Conservation (phyloP, 108 stramenopile genomes). For the Licmophora abbreviata region DNA sequence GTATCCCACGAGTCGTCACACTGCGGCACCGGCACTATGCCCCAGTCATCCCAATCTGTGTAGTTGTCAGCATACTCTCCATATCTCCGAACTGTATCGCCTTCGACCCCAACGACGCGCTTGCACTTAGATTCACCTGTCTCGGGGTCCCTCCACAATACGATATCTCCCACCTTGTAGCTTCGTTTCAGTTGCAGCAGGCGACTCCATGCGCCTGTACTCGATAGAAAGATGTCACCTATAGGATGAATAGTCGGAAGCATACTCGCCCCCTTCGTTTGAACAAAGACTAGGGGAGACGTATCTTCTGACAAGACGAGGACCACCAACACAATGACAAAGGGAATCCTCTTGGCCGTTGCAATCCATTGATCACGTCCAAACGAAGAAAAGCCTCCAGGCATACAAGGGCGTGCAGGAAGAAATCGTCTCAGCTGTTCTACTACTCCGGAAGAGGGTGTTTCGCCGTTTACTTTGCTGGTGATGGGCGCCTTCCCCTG, state of each 20-base stretch:
- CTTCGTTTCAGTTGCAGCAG: constrained; percentile 21
- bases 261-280: constrained; percentile 61
- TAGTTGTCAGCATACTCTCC: constrained; percentile 52
- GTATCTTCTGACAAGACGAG: constrained; percentile 16
- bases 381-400: too few relatives aligned
- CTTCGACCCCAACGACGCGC: constrained; percentile 64
- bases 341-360: constrained; percentile 10
- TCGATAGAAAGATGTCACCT: constrained; percentile 54
- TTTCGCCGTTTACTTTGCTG: too few relatives aligned
- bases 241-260: constrained; percentile 59
- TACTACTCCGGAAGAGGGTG: too few relatives aligned
- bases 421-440: too few relatives aligned
- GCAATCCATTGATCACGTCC: not conserved
- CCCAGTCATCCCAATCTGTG: constrained; percentile 16
- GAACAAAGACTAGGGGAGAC: constrained; percentile 49
- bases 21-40: constrained; percentile 21
- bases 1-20: not conserved
- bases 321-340: constrained; percentile 10
- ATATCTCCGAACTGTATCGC: constrained; percentile 37
- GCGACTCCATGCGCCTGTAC: constrained; percentile 24
- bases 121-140: constrained; percentile 44
- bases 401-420: too few relatives aligned
- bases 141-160: constrained; percentile 46
- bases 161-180: constrained; percentile 39
- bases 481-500: too few relatives aligned